phyloP scores from a whole-genome alignment of 1,139 yeast species.

The Geotrichum restrictum region DNA sequence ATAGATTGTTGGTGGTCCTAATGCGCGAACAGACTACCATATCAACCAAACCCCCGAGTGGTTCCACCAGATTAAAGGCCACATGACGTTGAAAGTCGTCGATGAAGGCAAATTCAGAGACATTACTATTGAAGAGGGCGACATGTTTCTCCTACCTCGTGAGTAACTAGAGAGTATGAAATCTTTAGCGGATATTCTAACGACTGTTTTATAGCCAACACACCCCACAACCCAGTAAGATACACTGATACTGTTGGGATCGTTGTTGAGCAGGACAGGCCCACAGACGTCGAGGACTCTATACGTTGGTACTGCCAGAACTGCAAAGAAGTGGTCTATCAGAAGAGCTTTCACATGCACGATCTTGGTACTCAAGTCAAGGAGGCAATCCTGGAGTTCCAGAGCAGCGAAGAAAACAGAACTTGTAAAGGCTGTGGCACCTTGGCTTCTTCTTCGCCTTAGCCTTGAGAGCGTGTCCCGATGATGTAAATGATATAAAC shows the following conservation, averaged over 20 bases:
- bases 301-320: constrained; percentile 81
- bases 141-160: constrained; percentile 72
- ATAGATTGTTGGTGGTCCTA: constrained; percentile 83
- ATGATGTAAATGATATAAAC: neutral
- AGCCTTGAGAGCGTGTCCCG: too few relatives aligned
- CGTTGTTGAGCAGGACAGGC: constrained; percentile 93
- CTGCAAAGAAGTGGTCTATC: constrained; percentile 64
- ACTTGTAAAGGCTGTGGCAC: constrained; percentile 77
- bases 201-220: constrained; percentile 50
- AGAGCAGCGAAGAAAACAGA: constrained; percentile 55
- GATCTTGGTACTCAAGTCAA: constrained; percentile 92
- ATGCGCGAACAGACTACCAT: constrained; percentile 89
- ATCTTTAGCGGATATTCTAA: neutral
- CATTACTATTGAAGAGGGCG: constrained; percentile 75
- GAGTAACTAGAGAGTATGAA: constrained; percentile 17
- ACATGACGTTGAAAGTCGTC: constrained; percentile 79
- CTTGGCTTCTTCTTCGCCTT: constrained; percentile 28
- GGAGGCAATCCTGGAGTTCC: constrained; percentile 71
- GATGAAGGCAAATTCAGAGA: constrained; percentile 77
- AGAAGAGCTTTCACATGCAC: constrained; percentile 64
- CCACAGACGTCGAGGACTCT: constrained; percentile 60
- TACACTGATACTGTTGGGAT: constrained; percentile 82
- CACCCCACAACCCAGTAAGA: constrained; percentile 88
- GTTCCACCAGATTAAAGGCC: constrained; percentile 83
- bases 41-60: constrained; percentile 93